Conservation (phyloP, 306 rosid genomes). For the Amphicarpaea edgeworthii region DNA sequence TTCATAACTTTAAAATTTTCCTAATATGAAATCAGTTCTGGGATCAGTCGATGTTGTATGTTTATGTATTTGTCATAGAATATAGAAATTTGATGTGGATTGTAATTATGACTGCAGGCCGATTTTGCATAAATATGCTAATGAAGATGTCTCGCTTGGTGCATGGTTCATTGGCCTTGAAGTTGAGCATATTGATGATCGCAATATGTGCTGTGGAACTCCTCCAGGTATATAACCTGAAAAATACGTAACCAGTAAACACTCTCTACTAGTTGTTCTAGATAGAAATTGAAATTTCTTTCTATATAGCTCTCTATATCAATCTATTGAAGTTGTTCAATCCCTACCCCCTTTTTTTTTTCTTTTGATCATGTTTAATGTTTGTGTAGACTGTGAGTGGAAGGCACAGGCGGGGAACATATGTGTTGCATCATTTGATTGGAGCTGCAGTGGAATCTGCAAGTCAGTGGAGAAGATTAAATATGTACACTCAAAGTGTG, state of each 20-base stretch:
- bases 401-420: conserved; percentile 95
- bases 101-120: conserved; percentile 68
- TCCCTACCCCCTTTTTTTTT: not conserved
- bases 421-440: conserved; percentile 92
- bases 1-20: not conserved
- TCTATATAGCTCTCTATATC: not conserved
- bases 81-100: not conserved
- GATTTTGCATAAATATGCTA: conserved; percentile 92
- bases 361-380: conserved; percentile 21
- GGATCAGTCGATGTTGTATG: not conserved
- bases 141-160: conserved; percentile 99
- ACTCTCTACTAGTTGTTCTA: too few relatives aligned
- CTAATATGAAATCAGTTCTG: not conserved
- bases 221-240: conserved; percentile 81
- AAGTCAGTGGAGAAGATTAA: conserved; percentile 97
- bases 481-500: conserved; percentile 88
- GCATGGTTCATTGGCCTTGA: conserved; percentile 98
- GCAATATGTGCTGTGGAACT: conserved; percentile 97
- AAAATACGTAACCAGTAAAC: not conserved
- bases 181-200: conserved; percentile 96
- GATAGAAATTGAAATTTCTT: conserved; percentile 1
- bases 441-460: conserved; percentile 99
- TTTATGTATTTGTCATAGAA: too few relatives aligned
- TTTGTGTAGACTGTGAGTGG: conserved; percentile 91
- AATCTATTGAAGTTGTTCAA: conserved; percentile 1